Base-by-base conservation (phyloP, 805 yeast genomes). In the Metschnikowia peoriensis region DNA sequence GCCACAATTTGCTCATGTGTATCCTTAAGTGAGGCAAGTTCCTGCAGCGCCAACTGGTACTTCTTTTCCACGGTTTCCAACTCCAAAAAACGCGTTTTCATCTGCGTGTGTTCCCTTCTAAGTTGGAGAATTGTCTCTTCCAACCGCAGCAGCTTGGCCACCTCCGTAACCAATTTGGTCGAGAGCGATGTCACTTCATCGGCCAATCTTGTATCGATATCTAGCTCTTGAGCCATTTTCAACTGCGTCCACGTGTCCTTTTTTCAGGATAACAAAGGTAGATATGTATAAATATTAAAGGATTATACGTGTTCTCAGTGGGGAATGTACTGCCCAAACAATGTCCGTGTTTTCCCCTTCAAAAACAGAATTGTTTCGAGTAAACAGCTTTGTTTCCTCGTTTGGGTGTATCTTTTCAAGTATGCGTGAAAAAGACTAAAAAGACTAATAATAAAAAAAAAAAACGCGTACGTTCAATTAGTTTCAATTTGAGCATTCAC, bases 141-240 rank as follows among this genome's bases (percentile, higher is more conserved):
- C 54, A 84, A 62, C 40, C 71, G 76, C 50, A 81, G 77, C 66
- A 79, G 85, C 55, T 76, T 80, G 53, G 81, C 83, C 7, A 83
- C 79, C 16, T 85, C 81, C 34, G 85, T 84, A 38, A 84, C 80
- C 50, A 84, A 70, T 63, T 78, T 80, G 1, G 88, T 84, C 15
- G 86, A 82, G 42, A 84, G 66, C 28, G 79, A 66, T 6, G 84
- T 72, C 50, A 84, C 81, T 67, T 84, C 86, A 41, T 74, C 64
- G 0, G 85, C 76, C 34, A 84, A 70, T 46, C 86, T 68, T 12
- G 59, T 68, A 46, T 69, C 71, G 27, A 69, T 55, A 37, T 66
- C 67, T 7, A 8, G 32, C 2, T 63, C 65, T n/a, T 49, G 50
- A 9, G 52, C 39, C 59, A 54, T 56, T 46, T 32, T 32, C 14